These are phyloP conservation scores for Globisporangium middletonii DNA, from an alignment of 352 stramenopile genomes.

Conservation along the genomic window DNA sequence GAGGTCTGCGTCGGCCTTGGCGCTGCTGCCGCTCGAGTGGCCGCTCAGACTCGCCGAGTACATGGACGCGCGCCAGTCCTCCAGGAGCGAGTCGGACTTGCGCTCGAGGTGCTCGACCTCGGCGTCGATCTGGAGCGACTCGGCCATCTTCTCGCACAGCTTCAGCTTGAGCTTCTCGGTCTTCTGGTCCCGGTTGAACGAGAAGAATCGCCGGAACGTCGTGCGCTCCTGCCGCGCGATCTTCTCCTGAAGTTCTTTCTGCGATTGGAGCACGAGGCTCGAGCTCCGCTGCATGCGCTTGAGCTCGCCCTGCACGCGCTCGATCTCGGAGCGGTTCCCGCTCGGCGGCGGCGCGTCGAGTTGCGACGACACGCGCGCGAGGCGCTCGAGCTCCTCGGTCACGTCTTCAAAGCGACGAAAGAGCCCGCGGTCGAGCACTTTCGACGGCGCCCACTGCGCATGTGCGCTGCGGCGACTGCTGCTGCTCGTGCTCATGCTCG, in stretches of 20 bases:
- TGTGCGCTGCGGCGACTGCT: neutral
- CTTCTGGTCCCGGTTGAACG: conserved; percentile 43
- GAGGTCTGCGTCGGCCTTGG: conserved; percentile 16
- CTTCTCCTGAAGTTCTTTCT: conserved; percentile 60
- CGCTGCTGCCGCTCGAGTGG: conserved; percentile 5
- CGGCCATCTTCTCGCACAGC: conserved; percentile 47
- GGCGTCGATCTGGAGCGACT: conserved; percentile 40
- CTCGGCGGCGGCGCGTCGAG: conserved; percentile 12
- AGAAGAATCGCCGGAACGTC: conserved; percentile 48
- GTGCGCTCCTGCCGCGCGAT: conserved; percentile 61
- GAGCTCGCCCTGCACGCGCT: conserved; percentile 34
- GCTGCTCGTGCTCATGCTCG: conserved; percentile 1
- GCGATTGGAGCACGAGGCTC: conserved; percentile 31
- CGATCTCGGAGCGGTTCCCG: conserved; percentile 26
- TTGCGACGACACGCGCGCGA: conserved; percentile 29
- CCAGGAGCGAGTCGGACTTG: conserved; percentile 40
- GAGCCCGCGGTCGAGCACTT: conserved; percentile 43
- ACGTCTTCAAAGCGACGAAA: conserved; percentile 58
- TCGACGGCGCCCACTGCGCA: conserved; percentile 5
- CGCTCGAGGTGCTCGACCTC: conserved; percentile 55
- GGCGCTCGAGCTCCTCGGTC: conserved; percentile 32
- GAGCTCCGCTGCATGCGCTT: conserved; percentile 33
- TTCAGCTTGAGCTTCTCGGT: conserved; percentile 47
- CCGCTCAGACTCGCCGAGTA: conserved; percentile 12
- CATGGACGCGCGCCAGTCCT: conserved; percentile 37